Conservation (phyloP, 2,329 filamentous ascomycete genomes). For the Sclerotinia borealis region DNA sequence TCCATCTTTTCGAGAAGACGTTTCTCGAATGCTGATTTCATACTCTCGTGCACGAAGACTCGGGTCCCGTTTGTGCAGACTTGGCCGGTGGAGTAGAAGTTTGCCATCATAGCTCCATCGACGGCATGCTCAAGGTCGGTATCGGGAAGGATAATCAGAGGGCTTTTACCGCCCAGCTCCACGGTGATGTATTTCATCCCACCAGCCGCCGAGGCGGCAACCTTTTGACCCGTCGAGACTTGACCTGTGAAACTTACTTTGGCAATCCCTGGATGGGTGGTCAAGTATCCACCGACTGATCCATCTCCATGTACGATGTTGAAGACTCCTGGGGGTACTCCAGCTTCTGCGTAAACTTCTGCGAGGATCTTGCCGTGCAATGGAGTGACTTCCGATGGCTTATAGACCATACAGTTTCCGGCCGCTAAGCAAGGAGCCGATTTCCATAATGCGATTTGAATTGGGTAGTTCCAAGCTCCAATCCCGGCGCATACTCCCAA, state of each 20-base stretch:
- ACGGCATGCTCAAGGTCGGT: constrained; percentile 74
- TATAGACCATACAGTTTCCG: constrained; percentile 87
- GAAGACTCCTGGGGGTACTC: constrained; percentile 76
- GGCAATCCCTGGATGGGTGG: constrained; percentile 63
- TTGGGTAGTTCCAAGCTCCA: constrained; percentile 88
- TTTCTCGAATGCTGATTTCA: constrained; percentile 64
- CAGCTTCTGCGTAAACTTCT: constrained; percentile 70
- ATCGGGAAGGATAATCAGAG: constrained; percentile 73
- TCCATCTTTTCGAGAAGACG: constrained; percentile 63
- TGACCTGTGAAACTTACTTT: constrained; percentile 91
- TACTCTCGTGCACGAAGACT: constrained; percentile 67
- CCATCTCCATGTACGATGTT: constrained; percentile 80
- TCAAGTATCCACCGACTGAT: constrained; percentile 69
- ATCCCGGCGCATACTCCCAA: constrained; percentile 82
- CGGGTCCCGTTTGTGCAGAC: constrained; percentile 91
- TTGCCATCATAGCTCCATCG: constrained; percentile 86
- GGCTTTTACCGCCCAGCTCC: constrained; percentile 86
- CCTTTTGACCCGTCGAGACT: constrained; percentile 75
- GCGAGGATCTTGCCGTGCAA: constrained; percentile 74
- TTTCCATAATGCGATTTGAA: constrained; percentile 88
- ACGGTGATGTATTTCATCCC: constrained; percentile 89
- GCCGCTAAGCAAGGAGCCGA: constrained; percentile 79
- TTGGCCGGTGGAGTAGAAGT: constrained; percentile 87
- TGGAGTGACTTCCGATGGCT: constrained; percentile 81
- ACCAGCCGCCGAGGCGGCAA: constrained; percentile 67